Conservation (phyloP, 371 early-diverging fungal species). For the Umbelopsis sp. region DNA sequence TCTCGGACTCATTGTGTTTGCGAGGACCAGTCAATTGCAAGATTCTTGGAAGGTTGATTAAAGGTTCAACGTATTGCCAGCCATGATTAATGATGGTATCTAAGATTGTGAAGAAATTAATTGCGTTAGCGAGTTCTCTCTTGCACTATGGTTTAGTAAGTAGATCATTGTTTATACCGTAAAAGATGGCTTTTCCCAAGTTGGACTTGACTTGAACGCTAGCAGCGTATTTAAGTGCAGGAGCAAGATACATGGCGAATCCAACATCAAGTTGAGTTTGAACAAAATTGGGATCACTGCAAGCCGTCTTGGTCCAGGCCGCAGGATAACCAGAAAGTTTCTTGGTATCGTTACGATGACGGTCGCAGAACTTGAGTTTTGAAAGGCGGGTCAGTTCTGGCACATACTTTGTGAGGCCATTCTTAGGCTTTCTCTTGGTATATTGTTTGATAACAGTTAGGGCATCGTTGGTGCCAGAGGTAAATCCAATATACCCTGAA, state of each 20-base stretch:
- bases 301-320: slow-evolving; percentile 43
- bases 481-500: slow-evolving; percentile 63
- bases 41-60: slow-evolving; percentile 47
- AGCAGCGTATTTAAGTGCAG: slow-evolving; percentile 49
- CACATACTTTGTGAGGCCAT: slow-evolving; percentile 35
- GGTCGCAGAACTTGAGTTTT: slow-evolving; percentile 38
- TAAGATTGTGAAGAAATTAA: slow-evolving; percentile 16
- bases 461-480: slow-evolving; percentile 62
- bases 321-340: slow-evolving; percentile 29
- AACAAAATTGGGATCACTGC: slow-evolving; percentile 40
- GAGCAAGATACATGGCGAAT: slow-evolving; percentile 46
- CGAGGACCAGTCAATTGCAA: slow-evolving; percentile 44
- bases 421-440: slow-evolving; percentile 30
- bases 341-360: slow-evolving; percentile 31
- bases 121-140: neutral
- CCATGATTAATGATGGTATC: slow-evolving; percentile 60
- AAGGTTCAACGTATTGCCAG: slow-evolving; percentile 54
- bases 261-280: slow-evolving; percentile 49
- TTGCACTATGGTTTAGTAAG: no score
- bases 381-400: slow-evolving; percentile 40
- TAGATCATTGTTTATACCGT: slow-evolving; percentile 33
- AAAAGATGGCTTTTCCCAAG: slow-evolving; percentile 55
- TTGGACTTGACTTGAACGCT: slow-evolving; percentile 40
- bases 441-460: slow-evolving; percentile 56
- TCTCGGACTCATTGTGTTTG: slow-evolving; percentile 33